These are phyloP conservation scores for Striga hermonthica DNA, from an alignment of 305 asterid genomes.

Conservation along the genomic window DNA sequence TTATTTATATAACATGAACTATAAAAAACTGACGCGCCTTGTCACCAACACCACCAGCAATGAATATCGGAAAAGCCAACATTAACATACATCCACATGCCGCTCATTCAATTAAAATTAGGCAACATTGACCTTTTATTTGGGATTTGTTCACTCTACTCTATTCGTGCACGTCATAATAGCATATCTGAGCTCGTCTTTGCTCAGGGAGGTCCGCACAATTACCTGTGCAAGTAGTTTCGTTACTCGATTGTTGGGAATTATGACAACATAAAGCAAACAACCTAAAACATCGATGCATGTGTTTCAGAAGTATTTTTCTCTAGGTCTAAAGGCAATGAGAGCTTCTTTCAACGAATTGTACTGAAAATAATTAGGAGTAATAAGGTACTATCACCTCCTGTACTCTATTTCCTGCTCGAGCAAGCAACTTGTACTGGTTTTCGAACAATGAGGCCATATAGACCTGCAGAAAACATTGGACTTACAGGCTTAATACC, in stretches of 20 bases:
- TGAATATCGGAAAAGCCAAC: no score
- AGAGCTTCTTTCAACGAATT: slow-evolving; percentile 8
- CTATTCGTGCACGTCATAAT: slow-evolving; percentile 75
- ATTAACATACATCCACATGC: no score
- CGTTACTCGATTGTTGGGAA: neutral
- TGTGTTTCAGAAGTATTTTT: neutral
- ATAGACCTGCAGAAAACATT: slow-evolving; percentile 54
- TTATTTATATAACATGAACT: no score
- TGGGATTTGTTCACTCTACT: slow-evolving; percentile 45
- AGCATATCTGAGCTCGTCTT: slow-evolving; percentile 74
- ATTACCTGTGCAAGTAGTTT: slow-evolving; percentile 51
- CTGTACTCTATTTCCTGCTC: slow-evolving; percentile 85
- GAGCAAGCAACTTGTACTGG: slow-evolving; percentile 93
- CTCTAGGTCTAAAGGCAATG: neutral
- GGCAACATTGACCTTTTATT: no score
- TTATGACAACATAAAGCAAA: neutral
- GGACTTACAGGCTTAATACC: neutral
- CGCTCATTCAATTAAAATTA: no score
- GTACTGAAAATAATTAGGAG: slow-evolving; percentile 10
- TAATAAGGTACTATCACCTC: slow-evolving; percentile 47
- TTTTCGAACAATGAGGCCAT: slow-evolving; percentile 82
- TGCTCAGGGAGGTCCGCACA: slow-evolving; percentile 62
- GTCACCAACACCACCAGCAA: no score
- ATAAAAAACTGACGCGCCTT: no score
- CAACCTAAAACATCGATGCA: neutral